A percentile compares a stretch with the other conserved stretches of the same genome.
These are phyloP conservation scores for Ceratocystis cubensis DNA, from an alignment of 2,329 filamentous ascomycete species.

Conservation along the genomic window DNA sequence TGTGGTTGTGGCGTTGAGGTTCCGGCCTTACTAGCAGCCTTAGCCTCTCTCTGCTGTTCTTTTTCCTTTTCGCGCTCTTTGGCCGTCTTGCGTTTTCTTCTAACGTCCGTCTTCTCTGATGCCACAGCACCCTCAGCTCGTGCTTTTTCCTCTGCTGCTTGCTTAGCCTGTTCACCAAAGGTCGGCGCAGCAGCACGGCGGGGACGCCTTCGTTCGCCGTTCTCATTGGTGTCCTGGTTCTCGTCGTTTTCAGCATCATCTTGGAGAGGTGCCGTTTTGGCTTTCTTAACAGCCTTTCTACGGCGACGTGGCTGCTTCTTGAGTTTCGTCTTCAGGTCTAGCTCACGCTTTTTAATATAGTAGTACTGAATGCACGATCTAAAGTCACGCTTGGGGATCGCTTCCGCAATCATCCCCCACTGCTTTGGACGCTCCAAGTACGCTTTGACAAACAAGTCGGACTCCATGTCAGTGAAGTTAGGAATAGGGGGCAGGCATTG, in stretches of 20 bases:
- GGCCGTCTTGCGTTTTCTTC: slow-evolving; percentile 23
- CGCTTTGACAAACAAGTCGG: slow-evolving; percentile 56
- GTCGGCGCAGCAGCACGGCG: slow-evolving; percentile 57
- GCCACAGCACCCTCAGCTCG: slow-evolving; percentile 13
- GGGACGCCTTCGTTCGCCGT: slow-evolving; percentile 48
- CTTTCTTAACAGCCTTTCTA: slow-evolving; percentile 46
- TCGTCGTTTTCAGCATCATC: slow-evolving; percentile 54
- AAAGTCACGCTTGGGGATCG: slow-evolving; percentile 55
- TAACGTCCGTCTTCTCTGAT: slow-evolving; percentile 13
- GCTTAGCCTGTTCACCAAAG: slow-evolving; percentile 46
- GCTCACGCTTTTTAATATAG: slow-evolving; percentile 64
- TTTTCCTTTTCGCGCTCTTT: slow-evolving; percentile 38
- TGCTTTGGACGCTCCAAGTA: slow-evolving; percentile 70
- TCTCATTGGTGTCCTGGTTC: slow-evolving; percentile 44
- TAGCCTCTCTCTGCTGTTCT: slow-evolving; percentile 29
- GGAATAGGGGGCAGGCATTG: slow-evolving; percentile 60
- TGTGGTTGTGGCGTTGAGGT: slow-evolving; percentile 28
- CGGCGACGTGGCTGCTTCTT: slow-evolving; percentile 50
- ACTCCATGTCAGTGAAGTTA: slow-evolving; percentile 62
- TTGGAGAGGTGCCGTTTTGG: slow-evolving; percentile 50
- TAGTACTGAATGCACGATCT: slow-evolving; percentile 77
- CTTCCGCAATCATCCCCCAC: slow-evolving; percentile 64
- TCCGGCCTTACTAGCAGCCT: slow-evolving; percentile 28
- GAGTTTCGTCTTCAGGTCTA: slow-evolving; percentile 64
- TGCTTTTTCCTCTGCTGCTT: slow-evolving; percentile 19